phyloP scores from a whole-genome alignment of 106 monocot species.

The Acorus calamus region DNA sequence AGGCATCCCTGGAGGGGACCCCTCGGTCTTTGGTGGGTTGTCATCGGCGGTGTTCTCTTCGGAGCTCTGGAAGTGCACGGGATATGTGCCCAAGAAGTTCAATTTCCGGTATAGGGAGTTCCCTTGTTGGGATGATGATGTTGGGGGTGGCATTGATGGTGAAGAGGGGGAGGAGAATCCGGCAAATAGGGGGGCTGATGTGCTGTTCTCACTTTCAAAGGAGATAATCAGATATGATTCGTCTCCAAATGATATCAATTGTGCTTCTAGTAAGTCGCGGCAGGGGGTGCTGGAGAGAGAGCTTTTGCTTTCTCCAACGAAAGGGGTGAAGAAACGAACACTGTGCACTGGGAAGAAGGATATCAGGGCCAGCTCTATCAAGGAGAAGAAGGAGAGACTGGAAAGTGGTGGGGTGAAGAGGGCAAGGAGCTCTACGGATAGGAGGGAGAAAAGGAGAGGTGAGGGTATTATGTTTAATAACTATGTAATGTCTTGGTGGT shows the following conservation, averaged over 20 bases:
- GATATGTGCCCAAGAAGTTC: slow-evolving; percentile 90
- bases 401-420: slow-evolving; percentile 34
- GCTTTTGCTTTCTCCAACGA: too few relatives aligned
- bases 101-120: slow-evolving; percentile 82
- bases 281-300: too few relatives aligned
- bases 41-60: slow-evolving; percentile 60
- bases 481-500: too few relatives aligned
- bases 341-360: slow-evolving; percentile 55
- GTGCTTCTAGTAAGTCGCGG: too few relatives aligned
- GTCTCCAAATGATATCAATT: slow-evolving; percentile 6
- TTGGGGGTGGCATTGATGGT: too few relatives aligned
- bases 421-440: slow-evolving; percentile 18
- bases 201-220: slow-evolving; percentile 80
- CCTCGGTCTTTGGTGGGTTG: slow-evolving; percentile 31
- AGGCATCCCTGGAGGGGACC: slow-evolving; percentile 79
- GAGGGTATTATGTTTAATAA: slow-evolving; percentile 12
- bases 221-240: slow-evolving; percentile 20
- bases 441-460: slow-evolving; percentile 31
- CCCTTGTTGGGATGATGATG: slow-evolving; percentile 60
- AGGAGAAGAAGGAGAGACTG: slow-evolving; percentile 25
- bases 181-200: slow-evolving; percentile 57
- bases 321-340: slow-evolving; percentile 10
- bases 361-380: slow-evolving; percentile 22
- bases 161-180: slow-evolving; percentile 47
- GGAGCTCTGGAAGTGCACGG: slow-evolving; percentile 72